Evolutionary conservation across 768 basidiomycete genomes (phyloP).

Genomic region (Suillus alpinus): DNA sequence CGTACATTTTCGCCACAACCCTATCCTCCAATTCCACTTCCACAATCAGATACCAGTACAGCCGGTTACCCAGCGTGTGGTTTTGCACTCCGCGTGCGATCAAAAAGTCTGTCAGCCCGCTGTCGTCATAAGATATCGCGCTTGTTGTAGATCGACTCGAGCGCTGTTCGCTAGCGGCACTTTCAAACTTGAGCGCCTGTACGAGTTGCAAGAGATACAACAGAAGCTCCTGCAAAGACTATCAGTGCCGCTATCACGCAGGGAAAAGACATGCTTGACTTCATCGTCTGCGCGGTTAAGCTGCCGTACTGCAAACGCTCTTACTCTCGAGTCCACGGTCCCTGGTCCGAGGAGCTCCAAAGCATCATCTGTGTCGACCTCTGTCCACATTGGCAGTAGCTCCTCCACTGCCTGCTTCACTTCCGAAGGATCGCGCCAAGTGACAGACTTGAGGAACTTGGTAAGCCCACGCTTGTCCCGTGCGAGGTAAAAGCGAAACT

Average conservation of each 20-base stretch:
- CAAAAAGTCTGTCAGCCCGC: conserved; percentile 90
- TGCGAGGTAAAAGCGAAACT: conserved; percentile 96
- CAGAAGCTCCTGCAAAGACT: conserved; percentile 68
- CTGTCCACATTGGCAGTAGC: conserved; percentile 92
- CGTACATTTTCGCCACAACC: conserved; percentile 90
- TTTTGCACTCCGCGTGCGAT: conserved; percentile 83
- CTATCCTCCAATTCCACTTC: conserved; percentile 84
- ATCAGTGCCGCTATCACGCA: not conserved
- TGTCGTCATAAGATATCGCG: conserved; percentile 85
- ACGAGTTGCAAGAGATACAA: conserved; percentile 94
- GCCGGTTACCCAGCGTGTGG: conserved; percentile 79
- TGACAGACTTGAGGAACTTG: conserved; percentile 96
- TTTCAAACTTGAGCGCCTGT: conserved; percentile 97
- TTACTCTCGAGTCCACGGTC: conserved; percentile 85
- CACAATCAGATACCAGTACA: conserved; percentile 98
- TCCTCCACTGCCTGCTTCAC: conserved; percentile 98
- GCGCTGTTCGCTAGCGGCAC: conserved; percentile 70
- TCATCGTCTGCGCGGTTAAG: conserved; percentile 92
- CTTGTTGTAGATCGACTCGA: conserved; percentile 70
- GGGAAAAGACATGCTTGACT: conserved; percentile 40
- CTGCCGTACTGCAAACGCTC: conserved; percentile 92
- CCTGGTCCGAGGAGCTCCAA: conserved; percentile 90
- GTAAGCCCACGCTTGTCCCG: conserved; percentile 92
- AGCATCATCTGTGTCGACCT: conserved; percentile 95
- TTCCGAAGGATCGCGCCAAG: conserved; percentile 94